These are phyloP conservation scores for Rossbeevera mucosa DNA, from an alignment of 768 basidiomycete species.

Conservation along the genomic window DNA sequence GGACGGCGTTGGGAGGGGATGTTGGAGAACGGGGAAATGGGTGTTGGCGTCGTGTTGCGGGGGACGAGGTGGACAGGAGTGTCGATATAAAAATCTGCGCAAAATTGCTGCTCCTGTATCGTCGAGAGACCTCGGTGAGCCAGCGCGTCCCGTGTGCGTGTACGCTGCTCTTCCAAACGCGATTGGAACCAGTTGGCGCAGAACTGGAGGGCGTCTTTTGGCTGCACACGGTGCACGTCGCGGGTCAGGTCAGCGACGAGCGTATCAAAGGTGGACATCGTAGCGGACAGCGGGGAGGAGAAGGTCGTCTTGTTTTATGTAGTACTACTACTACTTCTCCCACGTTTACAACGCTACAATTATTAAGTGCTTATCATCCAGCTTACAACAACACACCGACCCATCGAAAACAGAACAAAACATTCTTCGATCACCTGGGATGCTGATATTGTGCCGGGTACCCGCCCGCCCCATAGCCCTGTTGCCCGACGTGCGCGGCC, in stretches of 20 bases:
- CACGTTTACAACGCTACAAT: constrained; percentile 23
- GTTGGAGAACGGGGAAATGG: constrained; percentile 56
- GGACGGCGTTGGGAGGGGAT: constrained; percentile 44
- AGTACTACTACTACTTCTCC: constrained; percentile 15
- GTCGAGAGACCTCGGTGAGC: constrained; percentile 48
- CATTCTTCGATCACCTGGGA: constrained; percentile 19
- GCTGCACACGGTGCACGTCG: constrained; percentile 81
- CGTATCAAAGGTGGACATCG: constrained; percentile 69
- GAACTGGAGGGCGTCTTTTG: constrained; percentile 87
- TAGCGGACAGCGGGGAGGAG: constrained; percentile 12
- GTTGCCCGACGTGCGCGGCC: constrained; percentile 27
- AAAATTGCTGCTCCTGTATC: constrained; percentile 47
- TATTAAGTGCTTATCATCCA: constrained; percentile 1
- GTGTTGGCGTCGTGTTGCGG: constrained; percentile 33
- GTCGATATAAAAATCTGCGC: constrained; percentile 58
- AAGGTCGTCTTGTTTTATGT: constrained; percentile 4
- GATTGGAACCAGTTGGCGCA: constrained; percentile 93
- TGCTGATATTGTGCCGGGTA: constrained; percentile 33
- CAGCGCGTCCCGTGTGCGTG: constrained; percentile 59
- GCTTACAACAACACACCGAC: constrained; percentile 4
- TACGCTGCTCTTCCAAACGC: constrained; percentile 80
- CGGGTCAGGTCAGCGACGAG: constrained; percentile 83
- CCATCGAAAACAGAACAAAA: constrained; percentile 12
- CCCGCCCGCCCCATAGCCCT: constrained; percentile 25
- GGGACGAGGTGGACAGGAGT: constrained; percentile 34